Evolutionary conservation across 208 protist species (phyloP).

Genomic region (Acanthamoeba castellanii): DNA sequence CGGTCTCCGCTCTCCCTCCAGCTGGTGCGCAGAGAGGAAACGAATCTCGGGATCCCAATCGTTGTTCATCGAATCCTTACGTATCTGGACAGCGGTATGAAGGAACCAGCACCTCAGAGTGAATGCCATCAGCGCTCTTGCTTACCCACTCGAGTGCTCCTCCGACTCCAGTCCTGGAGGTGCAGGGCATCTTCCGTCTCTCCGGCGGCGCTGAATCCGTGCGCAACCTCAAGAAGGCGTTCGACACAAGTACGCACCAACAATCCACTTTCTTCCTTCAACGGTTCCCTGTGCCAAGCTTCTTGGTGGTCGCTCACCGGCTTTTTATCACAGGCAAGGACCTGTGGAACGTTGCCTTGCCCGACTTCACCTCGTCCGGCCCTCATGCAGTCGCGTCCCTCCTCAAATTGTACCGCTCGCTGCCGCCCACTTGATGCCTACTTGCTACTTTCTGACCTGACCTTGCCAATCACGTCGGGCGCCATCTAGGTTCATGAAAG

Average conservation of each 20-base stretch:
- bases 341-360: constrained; percentile 20
- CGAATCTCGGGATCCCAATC: constrained; percentile 4
- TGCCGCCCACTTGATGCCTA: not conserved
- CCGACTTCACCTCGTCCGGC: not conserved
- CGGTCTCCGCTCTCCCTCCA: not conserved
- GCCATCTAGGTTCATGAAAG: constrained; percentile 62
- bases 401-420: constrained; percentile 13
- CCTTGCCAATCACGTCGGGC: not conserved
- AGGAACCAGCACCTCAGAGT: not conserved
- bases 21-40: constrained; percentile 22
- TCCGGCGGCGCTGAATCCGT: constrained; percentile 36
- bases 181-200: constrained; percentile 29
- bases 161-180: constrained; percentile 3
- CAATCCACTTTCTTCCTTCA: not conserved
- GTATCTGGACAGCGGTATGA: constrained; percentile 20
- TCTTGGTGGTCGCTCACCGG: not conserved
- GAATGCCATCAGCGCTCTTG: not conserved
- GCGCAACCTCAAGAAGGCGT: constrained; percentile 49
- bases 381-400: constrained; percentile 9
- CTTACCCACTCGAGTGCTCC: not conserved
- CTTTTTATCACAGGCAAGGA: not conserved
- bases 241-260: not conserved
- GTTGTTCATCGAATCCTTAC: not conserved
- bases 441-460: too few relatives aligned
- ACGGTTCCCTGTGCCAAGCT: not conserved